Percentiles rank a stretch among this genome's conserved stretches.
Conservation (phyloP, 2,329 filamentous ascomycete genomes). For the Colletotrichum cereale region DNA sequence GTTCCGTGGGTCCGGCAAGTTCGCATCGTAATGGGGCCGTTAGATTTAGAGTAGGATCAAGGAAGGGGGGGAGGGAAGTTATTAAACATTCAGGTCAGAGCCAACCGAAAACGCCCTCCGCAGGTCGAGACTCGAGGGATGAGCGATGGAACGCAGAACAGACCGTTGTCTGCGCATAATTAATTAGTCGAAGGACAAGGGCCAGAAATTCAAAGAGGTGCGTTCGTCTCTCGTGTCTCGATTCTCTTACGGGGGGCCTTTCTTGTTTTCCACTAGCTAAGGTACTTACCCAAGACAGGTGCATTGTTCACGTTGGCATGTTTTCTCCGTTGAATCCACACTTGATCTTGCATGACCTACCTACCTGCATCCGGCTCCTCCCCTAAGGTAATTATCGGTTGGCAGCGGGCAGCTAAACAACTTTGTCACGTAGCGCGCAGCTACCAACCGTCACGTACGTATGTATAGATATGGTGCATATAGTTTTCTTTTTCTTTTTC, state of each 20-base stretch:
- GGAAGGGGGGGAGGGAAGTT: slow-evolving; percentile 17
- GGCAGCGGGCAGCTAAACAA: slow-evolving; percentile 8
- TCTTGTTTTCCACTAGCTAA: slow-evolving; percentile 17
- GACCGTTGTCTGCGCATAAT: slow-evolving; percentile 25
- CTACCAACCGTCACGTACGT: not conserved
- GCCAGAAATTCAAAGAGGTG: slow-evolving; percentile 12
- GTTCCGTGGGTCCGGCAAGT: slow-evolving; percentile 31
- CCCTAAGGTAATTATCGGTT: slow-evolving; percentile 40
- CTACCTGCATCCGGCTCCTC: slow-evolving; percentile 26
- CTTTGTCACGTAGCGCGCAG: slow-evolving; percentile 4
- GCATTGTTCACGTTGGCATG: slow-evolving; percentile 32
- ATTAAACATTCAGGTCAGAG: slow-evolving; percentile 23
- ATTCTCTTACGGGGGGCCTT: not conserved
- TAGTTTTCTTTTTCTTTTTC: not conserved
- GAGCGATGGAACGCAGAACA: slow-evolving; percentile 27
- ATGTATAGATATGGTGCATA: not conserved
- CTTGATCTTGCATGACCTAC: slow-evolving; percentile 30
- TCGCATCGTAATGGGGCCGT: slow-evolving; percentile 28
- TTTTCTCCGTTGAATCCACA: slow-evolving; percentile 18
- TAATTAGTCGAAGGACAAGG: slow-evolving; percentile 27
- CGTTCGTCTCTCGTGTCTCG: not conserved
- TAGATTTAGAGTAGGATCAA: not conserved
- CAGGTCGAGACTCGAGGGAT: slow-evolving; percentile 11
- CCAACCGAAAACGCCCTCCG: not conserved
- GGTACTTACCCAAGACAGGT: slow-evolving; percentile 16